These are phyloP conservation scores for sweet orange (Citrus sinensis) DNA, from an alignment of 345 rosid genomes.

Conservation along the genomic window DNA sequence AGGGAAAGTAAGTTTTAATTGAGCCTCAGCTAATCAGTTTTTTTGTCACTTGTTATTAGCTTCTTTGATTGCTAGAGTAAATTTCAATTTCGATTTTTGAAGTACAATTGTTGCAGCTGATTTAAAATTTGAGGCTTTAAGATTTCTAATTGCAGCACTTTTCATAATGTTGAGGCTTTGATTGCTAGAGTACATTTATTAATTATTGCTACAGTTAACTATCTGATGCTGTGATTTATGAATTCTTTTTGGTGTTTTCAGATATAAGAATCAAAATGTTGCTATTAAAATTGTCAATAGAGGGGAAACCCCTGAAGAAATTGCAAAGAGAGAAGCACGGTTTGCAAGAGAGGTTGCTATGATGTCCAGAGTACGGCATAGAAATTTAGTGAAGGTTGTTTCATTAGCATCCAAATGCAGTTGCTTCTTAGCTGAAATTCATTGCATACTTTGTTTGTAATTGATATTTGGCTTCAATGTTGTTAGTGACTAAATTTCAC, in stretches of 20 bases:
- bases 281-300: conserved; percentile 77
- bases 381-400: conserved; percentile 85
- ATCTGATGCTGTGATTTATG: conserved; percentile 13
- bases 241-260: conserved; percentile 22
- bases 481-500: not conserved
- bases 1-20: conserved; percentile 83
- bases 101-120: not conserved
- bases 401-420: not conserved
- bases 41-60: not conserved
- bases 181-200: not conserved
- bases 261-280: conserved; percentile 81
- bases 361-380: conserved; percentile 91
- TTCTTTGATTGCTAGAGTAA: not conserved
- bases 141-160: not conserved
- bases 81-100: not conserved
- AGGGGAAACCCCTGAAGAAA: conserved; percentile 84
- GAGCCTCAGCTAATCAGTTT: conserved; percentile 8
- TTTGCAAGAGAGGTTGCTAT: conserved; percentile 87
- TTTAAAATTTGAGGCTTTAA: not conserved
- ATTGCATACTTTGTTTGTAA: not conserved
- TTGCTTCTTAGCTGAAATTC: conserved; percentile 2
- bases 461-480: not conserved
- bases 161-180: not conserved
- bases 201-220: too few relatives aligned
- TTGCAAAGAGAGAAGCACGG: conserved; percentile 68